A percentile compares a stretch with the other conserved stretches of the same genome.
phyloP scores from a whole-genome alignment of 768 basidiomycete species.

The Strobilomyces dryophilus region DNA sequence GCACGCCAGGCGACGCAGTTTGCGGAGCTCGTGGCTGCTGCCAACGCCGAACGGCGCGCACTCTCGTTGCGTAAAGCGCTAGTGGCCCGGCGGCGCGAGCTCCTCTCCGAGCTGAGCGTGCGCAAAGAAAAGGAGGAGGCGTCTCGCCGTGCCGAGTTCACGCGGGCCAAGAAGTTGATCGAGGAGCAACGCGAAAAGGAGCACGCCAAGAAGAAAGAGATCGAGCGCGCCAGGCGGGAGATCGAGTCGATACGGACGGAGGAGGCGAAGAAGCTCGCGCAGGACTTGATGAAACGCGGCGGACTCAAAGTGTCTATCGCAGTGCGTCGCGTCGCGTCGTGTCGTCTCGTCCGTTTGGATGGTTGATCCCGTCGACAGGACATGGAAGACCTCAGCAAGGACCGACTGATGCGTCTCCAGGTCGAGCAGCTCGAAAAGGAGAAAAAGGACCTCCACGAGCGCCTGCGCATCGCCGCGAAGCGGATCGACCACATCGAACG shows the following conservation, averaged over 20 bases:
- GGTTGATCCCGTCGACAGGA: conserved; percentile 42
- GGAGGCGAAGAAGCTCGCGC: conserved; percentile 86
- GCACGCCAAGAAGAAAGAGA: conserved; percentile 60
- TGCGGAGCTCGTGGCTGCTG: conserved; percentile 54
- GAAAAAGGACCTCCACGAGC: conserved; percentile 80
- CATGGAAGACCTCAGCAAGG: conserved; percentile 80
- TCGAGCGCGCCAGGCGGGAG: conserved; percentile 72
- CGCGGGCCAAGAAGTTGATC: conserved; percentile 64
- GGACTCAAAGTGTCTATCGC: conserved; percentile 68
- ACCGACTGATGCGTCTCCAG: conserved; percentile 82
- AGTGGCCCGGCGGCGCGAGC: conserved; percentile 79
- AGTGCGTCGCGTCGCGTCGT: conserved; percentile 37
- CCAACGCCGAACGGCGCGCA: conserved; percentile 74
- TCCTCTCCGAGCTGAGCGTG: conserved; percentile 77
- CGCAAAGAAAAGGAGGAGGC: conserved; percentile 89
- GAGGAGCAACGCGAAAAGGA: conserved; percentile 58
- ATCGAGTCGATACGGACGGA: conserved; percentile 54
- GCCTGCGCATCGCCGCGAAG: conserved; percentile 78
- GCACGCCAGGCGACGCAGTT: conserved; percentile 50
- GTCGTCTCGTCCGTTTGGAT: no score
- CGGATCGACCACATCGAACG: conserved; percentile 95
- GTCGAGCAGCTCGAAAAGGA: conserved; percentile 97
- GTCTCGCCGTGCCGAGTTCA: conserved; percentile 67
- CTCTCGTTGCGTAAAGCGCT: conserved; percentile 73
- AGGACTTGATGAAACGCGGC: conserved; percentile 76